A percentile compares a stretch with the other conserved stretches of the same genome.
These are phyloP conservation scores for Triticum monococcum DNA, from an alignment of 176 grass and related monocot species.

Conservation along the genomic window DNA sequence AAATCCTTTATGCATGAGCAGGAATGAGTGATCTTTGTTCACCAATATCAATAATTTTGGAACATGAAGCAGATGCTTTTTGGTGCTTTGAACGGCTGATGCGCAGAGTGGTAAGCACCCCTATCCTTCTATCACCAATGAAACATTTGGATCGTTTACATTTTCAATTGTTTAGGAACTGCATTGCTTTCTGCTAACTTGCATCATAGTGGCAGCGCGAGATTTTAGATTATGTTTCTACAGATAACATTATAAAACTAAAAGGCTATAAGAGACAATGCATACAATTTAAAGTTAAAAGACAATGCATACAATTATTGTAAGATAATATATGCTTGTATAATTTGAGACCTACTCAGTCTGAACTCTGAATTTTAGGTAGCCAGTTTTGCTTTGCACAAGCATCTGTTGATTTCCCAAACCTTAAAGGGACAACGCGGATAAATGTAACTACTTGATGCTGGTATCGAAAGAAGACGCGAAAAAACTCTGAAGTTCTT, in stretches of 20 bases:
- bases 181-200: neutral
- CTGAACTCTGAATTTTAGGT: neutral
- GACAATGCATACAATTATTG: too few species aligned
- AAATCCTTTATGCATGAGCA: constrained; percentile 42
- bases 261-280: neutral
- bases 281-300: neutral
- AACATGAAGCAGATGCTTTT: constrained; percentile 98
- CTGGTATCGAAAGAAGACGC: neutral
- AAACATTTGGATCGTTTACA: neutral
- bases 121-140: neutral
- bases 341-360: neutral
- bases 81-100: constrained; percentile 99
- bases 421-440: neutral
- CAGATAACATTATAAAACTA: neutral
- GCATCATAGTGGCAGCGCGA: too few species aligned
- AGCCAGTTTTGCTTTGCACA: neutral
- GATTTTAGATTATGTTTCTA: neutral
- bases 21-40: constrained; percentile 99
- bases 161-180: constrained; percentile 2
- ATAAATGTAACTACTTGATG: constrained; percentile 7
- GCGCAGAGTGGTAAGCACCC: constrained; percentile 77
- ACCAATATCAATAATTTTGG: constrained; percentile 84
- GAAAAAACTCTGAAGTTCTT: neutral
- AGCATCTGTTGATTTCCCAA: neutral
- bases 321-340: neutral